phyloP scores from a whole-genome alignment of 2,329 filamentous ascomycete genomes.

The Aureobasidium vineae region DNA sequence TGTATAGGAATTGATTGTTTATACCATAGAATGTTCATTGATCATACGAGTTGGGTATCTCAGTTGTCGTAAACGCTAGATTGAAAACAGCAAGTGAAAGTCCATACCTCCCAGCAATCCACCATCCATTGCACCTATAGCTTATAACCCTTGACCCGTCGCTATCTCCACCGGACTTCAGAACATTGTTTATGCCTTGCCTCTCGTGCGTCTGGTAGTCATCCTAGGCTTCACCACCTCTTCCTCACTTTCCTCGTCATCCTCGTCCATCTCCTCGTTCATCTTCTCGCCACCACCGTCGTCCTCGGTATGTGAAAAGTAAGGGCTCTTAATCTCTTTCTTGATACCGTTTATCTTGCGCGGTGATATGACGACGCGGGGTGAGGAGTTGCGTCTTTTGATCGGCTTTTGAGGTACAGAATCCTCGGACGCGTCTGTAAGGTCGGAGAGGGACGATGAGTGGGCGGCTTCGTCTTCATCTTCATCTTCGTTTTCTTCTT shows the following conservation, averaged over 20 bases:
- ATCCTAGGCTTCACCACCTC: constrained; percentile 36
- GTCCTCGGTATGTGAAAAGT: constrained; percentile 32
- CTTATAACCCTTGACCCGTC: too few species aligned
- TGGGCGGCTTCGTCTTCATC: constrained; percentile 10
- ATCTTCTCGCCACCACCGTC: constrained; percentile 29
- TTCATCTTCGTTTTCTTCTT: constrained; percentile 8
- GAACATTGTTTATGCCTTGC: background rate
- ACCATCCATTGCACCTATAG: too few species aligned
- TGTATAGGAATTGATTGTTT: background rate
- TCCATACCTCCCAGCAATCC: background rate
- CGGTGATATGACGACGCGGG: constrained; percentile 33
- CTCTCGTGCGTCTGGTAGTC: constrained; percentile 37
- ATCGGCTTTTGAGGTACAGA: background rate
- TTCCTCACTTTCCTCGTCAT: constrained; percentile 30
- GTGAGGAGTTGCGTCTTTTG: constrained; percentile 28
- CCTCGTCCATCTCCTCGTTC: constrained; percentile 29
- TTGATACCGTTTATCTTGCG: constrained; percentile 24
- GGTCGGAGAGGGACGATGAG: constrained; percentile 2
- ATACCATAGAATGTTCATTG: background rate
- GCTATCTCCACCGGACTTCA: too few species aligned
- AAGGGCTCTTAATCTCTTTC: constrained; percentile 33
- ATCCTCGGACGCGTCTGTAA: constrained; percentile 15
- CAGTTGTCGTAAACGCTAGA: background rate
- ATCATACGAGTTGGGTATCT: constrained; percentile 2
- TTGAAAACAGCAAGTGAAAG: background rate